These are phyloP conservation scores for Sordariomycetes sp. DNA, from an alignment of 2,329 filamentous ascomycete species.

Conservation along the genomic window DNA sequence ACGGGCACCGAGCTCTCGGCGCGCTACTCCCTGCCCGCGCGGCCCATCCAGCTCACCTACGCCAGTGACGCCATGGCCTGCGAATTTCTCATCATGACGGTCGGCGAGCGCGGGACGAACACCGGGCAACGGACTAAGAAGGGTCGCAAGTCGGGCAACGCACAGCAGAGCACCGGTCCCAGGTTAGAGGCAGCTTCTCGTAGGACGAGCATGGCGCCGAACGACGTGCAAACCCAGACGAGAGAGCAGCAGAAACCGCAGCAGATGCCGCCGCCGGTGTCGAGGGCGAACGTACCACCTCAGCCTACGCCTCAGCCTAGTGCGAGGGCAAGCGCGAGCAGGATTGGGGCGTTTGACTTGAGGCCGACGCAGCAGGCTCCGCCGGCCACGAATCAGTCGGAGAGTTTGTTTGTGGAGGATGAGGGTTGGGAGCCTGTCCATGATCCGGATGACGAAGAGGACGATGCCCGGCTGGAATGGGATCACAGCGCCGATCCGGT, in stretches of 20 bases:
- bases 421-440: conserved; percentile 64
- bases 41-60: conserved; percentile 66
- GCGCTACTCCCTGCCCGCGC: conserved; percentile 60
- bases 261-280: conserved; percentile 11
- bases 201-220: conserved; percentile 29
- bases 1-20: conserved; percentile 58
- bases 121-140: conserved; percentile 38
- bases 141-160: conserved; percentile 23
- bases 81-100: conserved; percentile 77
- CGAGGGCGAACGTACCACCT: conserved; percentile 13
- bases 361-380: conserved; percentile 42
- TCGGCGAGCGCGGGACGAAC: conserved; percentile 53
- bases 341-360: conserved; percentile 30
- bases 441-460: conserved; percentile 53
- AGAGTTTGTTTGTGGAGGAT: conserved; percentile 69
- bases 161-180: conserved; percentile 21
- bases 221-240: too few species aligned
- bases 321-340: conserved; percentile 22
- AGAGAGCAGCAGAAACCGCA: conserved; percentile 9
- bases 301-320: conserved; percentile 22
- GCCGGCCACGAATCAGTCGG: conserved; percentile 49
- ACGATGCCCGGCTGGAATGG: conserved; percentile 60
- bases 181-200: conserved; percentile 39
- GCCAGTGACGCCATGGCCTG: conserved; percentile 58
- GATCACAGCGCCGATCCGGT: conserved; percentile 59